Base-by-base conservation (phyloP, 306 rosid species). In the Prunus padus region DNA sequence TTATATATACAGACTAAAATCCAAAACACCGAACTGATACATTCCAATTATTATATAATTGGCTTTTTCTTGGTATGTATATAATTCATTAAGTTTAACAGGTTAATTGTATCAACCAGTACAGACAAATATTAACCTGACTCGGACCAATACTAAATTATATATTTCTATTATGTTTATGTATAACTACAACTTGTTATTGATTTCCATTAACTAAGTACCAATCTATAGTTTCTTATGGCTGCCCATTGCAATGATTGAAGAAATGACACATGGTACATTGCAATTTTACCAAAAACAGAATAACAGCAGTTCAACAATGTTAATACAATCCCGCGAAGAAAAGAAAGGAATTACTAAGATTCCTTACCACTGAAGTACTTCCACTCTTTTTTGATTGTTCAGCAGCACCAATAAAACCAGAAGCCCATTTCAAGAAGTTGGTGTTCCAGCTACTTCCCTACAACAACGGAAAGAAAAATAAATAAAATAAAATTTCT, bases 341-440 rank as follows among this genome's bases (percentile, higher is more conserved):
- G 74, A 70, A 28, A 37, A 19, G 23, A n/a, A 74, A 33, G 31
- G 47, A 76, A 71, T 30, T 72, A 22, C 66, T 9, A 30, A 71
- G 44, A 70, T 6, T 78, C 68, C 92, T 87, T 83, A 95, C 99
- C 60, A 44, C 75, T 25, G 79, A 66, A 67, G 84, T 72, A 83
- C 84, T 80, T 84, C 84, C 87, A 76, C 88, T 73, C 72, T 73
- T 86, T 83, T 86, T 90, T 45, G 90, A 82, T 59, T 67, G 91
- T 26, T 90, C 92, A 70, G 72, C 83, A 76, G 87, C 80, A 76
- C 97, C 77, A 83, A 95, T 88, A 74, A 95, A 87, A 79, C 92
- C 97, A 84, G 97, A 85, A 69, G 99, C 98, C 99, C 99, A 95
- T 86, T 87, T 95, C 65, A 92, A 66, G 47, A 95, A 72, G 85